Evolutionary conservation across 2,329 filamentous ascomycete genomes (phyloP), one percentile per base, ranked within the genome.

Genomic region (Xylaria sp.): DNA sequence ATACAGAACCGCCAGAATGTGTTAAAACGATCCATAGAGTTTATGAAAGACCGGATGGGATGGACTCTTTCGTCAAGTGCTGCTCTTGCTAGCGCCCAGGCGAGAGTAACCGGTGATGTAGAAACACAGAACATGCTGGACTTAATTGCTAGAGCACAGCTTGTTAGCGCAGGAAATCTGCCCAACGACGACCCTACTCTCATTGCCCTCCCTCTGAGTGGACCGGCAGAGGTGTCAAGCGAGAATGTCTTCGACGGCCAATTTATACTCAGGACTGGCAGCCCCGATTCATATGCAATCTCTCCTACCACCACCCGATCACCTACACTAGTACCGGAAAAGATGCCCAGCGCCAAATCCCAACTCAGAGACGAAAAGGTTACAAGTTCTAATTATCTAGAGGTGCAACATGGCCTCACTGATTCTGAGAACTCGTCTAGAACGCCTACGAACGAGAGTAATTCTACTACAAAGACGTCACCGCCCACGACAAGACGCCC

Each of bases 101-200:
- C 93, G 54, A 88, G 91, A 71, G 83, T 90, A 54, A 88, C 85
- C 64, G 93, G 93, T 21, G 93, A 98, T 76, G 80, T 91, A 53
- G 94, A 97, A 69, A 85, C 93, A 48, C 92, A 97, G 76, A 90
- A 89, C 71, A 93, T 97, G 90, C 86, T 97, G 77, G 93, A 98
- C 72, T 81, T 97, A 59, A 80, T 97, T 63, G 89, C 91, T 44
- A 88, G 89, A 71, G 91, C 93, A 47, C 91, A 94, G 67, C 78
- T 97, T 23, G 87, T 94, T 57, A 89, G 87, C 17, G 84, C 87
- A 37, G 87, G 88, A 55, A 88, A 87, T 63, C 75, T 88, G 31
- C 83, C 83, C 27, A 79, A 80, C 62, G 73, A 77, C 11, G 81
- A 83, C 53, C 71, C 77, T 46, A 72, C 73, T 67, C 76, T 74